Percentiles rank a stretch among this genome's conserved stretches.
These are phyloP conservation scores for Lepidium campestre DNA, from an alignment of 441 rosid species.

Conservation along the genomic window DNA sequence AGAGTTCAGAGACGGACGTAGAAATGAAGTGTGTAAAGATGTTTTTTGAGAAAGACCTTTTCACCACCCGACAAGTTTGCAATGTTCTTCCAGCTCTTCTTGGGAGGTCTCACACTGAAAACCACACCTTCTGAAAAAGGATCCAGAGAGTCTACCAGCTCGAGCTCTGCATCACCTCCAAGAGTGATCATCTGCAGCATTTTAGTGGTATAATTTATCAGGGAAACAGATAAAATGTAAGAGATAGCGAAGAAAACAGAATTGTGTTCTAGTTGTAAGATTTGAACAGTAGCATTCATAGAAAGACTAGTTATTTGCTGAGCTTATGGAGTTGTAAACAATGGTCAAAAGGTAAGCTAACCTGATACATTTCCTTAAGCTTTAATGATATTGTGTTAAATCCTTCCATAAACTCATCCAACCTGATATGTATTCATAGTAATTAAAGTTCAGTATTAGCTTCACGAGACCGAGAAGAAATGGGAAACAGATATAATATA, in stretches of 20 bases:
- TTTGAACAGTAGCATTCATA: not conserved
- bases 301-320: not conserved
- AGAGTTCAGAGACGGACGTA: not conserved
- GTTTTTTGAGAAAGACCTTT: constrained; percentile 48
- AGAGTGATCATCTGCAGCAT: constrained; percentile 85
- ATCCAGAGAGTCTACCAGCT: constrained; percentile 96
- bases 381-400: constrained; percentile 89
- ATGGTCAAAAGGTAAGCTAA: constrained; percentile 20
- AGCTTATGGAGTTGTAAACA: constrained; percentile 4
- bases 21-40: not conserved
- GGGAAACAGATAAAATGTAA: not conserved
- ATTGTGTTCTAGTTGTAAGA: not conserved
- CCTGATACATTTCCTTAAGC: constrained; percentile 99
- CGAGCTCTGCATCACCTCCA: constrained; percentile 98
- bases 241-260: not conserved
- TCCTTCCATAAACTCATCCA: constrained; percentile 98
- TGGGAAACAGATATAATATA: not conserved
- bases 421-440: constrained; percentile 40
- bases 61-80: constrained; percentile 97
- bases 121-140: constrained; percentile 98
- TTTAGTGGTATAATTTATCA: not conserved
- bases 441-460: constrained; percentile 15
- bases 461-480: constrained; percentile 1
- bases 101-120: constrained; percentile 98
- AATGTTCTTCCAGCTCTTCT: constrained; percentile 98